Base-by-base conservation (phyloP, 805 yeast species). In the Dipodascus geniculatus region DNA sequence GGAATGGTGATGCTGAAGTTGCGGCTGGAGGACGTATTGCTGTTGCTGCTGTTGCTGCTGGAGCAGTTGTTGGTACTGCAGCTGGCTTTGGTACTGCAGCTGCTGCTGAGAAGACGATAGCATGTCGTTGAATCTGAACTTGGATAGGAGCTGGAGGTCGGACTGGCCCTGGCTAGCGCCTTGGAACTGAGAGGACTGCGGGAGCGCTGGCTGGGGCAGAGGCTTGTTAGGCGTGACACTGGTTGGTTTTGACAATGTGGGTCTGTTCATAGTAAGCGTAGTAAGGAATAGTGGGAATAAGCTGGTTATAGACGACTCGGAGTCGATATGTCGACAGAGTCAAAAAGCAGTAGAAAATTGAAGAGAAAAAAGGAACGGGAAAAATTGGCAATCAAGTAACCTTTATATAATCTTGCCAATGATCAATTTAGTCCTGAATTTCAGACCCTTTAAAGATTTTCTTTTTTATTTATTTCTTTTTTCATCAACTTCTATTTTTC, bases 61-160 rank as follows among this genome's bases (percentile, higher is more conserved):
- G 47, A 1, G 56, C 28, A 24, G 55, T 48, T 22, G 51, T 51
- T 14, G 59, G 48, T 6, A 23, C 23, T n/a, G 54, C 48, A 24
- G 54, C 28, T 49, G 57, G 48, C 38, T n/a, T 51, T 14, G 59
- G 48, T 6, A 23, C 23, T n/a, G 54, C 48, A 24, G 54, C 11
- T 28, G 33, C 33, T 28, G 33, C 11, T 28, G 33, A 28, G 33
- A 28, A 28, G 44, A n/a, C 14, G 44, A 38, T 3, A 38, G 44
- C 11, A 38, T 14, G 20, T 38, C 44, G 44, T 38, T 38, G 14
- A 38, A 38, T 17, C 19, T 14, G 44, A 38, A 38, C 19, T 17
- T 38, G 20, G 44, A 38, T 4, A 38, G 44, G 20, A 38, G 44
- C 19, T 38, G 44, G 8, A n/a, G 44, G 44, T 38, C 44, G 17